Base-by-base conservation (phyloP, 2,329 filamentous ascomycete species). In the Xylaria sp. region DNA sequence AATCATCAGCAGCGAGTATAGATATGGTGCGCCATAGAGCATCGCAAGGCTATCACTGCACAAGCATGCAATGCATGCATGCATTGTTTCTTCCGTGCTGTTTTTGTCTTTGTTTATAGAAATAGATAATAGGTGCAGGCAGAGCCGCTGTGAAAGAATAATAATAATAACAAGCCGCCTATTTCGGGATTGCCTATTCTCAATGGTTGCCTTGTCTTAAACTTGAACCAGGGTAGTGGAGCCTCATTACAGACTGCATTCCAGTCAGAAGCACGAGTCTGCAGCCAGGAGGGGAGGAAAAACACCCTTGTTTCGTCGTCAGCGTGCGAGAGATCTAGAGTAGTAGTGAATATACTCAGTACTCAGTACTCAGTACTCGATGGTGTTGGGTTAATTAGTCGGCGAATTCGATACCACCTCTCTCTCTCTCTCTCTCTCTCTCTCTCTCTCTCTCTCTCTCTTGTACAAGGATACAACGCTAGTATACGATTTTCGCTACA, bases 161-260 rank as follows among this genome's bases (percentile, higher is more conserved):
- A 15, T 56, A 41, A 63, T 54, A 41, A 57, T 18, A 15, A 59
- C 37, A 39, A 15, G n/a, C 9, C 13, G 3, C 23, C 34, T 52
- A 23, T 23, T 41, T 31, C 34, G 23, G 50, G 23, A 18, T 54
- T 54, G 13, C 8, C 25, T 54, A 55, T 55, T 55, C 28, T 6
- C 25, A 37, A 37, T 37, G 7, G 15, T 37, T 15, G 8, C 52
- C 18, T 18, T 52, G n/a, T 31, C 50, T 52, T 52, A 20, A 31
- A 20, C 52, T 73, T 67, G 61, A 69, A 54, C 64, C 64, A 63
- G 66, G 67, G 50, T 63, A 51, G 69, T 69, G 69, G 69, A 72
- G 67, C 69, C 69, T 69, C 69, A 69, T 71, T 63, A 62, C 56
- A 56, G 34, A 18, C 51, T 70, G 67, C 52, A 34, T 57, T 52